Evolutionary conservation across 140 eudicot species (phyloP).

Genomic region (Flaveria floridana): DNA sequence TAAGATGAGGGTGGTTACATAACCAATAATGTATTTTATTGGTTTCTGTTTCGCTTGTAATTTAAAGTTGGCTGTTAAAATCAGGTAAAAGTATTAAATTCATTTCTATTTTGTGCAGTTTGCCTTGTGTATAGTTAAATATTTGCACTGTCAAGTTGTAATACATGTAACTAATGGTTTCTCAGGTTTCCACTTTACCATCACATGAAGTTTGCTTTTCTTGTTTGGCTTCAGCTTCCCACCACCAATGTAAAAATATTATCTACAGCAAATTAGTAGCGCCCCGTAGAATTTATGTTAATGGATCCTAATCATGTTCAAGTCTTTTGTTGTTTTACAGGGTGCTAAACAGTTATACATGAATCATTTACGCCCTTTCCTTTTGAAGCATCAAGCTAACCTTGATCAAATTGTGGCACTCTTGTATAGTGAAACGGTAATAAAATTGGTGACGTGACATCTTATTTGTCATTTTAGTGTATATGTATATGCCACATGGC

Average conservation of each 20-base stretch:
- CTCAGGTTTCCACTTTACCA: conserved; percentile 87
- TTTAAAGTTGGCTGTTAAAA: neutral
- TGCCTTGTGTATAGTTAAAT: neutral
- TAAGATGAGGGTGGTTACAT: neutral
- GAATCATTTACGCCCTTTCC: conserved; percentile 73
- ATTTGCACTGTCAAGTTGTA: conserved; percentile 2
- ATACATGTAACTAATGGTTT: conserved; percentile 2
- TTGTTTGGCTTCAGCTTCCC: conserved; percentile 99
- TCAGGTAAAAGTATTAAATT: neutral
- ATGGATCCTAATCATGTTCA: conserved; percentile 3
- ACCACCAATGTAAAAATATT: conserved; percentile 56
- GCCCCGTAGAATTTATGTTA: neutral
- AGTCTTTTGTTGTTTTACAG: conserved; percentile 44
- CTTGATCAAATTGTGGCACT: conserved; percentile 66
- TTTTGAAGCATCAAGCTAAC: conserved; percentile 71
- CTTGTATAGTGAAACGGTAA: conserved; percentile 65
- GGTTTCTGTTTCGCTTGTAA: neutral
- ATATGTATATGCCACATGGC: neutral
- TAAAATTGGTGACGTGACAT: neutral
- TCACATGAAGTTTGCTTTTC: conserved; percentile 95
- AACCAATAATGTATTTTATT: neutral
- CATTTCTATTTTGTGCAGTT: neutral
- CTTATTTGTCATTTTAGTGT: neutral
- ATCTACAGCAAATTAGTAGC: neutral
- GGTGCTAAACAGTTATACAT: conserved; percentile 79